Evolutionary conservation across 2,329 filamentous ascomycete genomes (phyloP).

Genomic region (Ascochyta rabiei): DNA sequence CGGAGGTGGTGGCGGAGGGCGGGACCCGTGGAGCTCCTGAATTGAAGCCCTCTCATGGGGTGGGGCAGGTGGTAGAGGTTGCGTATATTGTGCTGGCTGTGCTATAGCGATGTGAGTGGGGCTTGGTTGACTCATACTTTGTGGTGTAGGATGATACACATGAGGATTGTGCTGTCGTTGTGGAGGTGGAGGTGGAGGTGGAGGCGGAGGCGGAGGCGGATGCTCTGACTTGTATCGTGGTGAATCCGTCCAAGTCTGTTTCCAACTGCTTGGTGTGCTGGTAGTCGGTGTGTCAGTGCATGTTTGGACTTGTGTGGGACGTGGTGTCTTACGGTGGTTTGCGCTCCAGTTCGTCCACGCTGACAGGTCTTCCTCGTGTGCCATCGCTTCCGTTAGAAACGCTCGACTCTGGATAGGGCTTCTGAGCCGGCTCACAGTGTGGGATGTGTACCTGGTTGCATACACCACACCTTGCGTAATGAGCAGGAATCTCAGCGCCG

Average conservation of each 20-base stretch:
- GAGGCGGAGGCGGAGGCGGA: conserved; percentile 16
- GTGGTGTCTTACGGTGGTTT: conserved; percentile 22
- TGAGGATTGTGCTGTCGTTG: conserved; percentile 39
- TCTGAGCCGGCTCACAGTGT: conserved; percentile 33
- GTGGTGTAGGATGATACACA: conserved; percentile 38
- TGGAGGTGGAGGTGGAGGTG: conserved; percentile 9
- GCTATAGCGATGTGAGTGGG: conserved; percentile 27
- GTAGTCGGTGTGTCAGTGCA: background rate
- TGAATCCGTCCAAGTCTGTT: conserved; percentile 6
- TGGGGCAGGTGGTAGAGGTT: conserved; percentile 46
- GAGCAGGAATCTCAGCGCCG: conserved; percentile 25
- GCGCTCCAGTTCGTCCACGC: conserved; percentile 53
- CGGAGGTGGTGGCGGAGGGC: conserved; percentile 24
- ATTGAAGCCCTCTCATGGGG: conserved; percentile 44
- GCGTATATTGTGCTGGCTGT: conserved; percentile 4
- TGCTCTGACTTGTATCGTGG: conserved; percentile 13
- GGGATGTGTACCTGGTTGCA: conserved; percentile 37
- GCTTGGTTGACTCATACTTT: conserved; percentile 31
- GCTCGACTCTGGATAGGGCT: conserved; percentile 34
- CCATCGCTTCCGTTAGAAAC: conserved; percentile 44
- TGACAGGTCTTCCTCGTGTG: conserved; percentile 54
- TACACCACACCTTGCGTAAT: conserved; percentile 24
- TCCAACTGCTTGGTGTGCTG: conserved; percentile 11
- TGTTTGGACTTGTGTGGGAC: background rate
- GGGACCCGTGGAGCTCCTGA: conserved; percentile 16